Conservation (phyloP, 1,284 basidiomycete species). For the Naganishia liquefaciens region DNA sequence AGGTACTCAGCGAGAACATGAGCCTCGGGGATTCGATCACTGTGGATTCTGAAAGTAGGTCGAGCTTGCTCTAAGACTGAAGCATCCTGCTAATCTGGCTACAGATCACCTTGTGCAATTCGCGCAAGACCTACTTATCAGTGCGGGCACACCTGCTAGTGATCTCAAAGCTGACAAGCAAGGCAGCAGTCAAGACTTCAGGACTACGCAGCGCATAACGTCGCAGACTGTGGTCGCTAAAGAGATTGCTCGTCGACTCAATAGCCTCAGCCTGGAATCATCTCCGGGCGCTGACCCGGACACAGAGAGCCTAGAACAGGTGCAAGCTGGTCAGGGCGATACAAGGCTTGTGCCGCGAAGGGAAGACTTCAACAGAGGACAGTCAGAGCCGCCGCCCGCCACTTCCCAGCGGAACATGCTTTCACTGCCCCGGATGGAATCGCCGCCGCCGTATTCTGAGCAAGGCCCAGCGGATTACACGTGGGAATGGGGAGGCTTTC, state of each 20-base stretch:
- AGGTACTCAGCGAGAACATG: constrained; percentile 25
- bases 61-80: background rate
- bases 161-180: constrained; percentile 13
- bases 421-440: constrained; percentile 4
- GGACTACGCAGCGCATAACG: background rate
- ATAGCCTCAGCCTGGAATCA: constrained; percentile 18
- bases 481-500: constrained; percentile 50
- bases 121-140: constrained; percentile 32
- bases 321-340: background rate
- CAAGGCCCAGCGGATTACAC: constrained; percentile 41
- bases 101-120: constrained; percentile 30
- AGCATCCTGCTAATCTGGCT: background rate
- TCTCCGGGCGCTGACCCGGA: background rate
- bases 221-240: constrained; percentile 22
- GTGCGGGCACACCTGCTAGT: constrained; percentile 24
- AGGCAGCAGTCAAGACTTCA: background rate
- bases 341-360: constrained; percentile 1
- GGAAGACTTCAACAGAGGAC: constrained; percentile 37
- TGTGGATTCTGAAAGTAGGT: constrained; percentile 25
- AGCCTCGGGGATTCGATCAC: constrained; percentile 27
- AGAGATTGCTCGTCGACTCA: constrained; percentile 32
- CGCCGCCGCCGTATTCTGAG: constrained; percentile 14
- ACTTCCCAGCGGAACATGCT: constrained; percentile 28
- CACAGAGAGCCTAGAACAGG: background rate
- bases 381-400: constrained; percentile 35